phyloP scores from a whole-genome alignment of 495 filamentous ascomycete genomes.

The Hyaloscypha finlandica region DNA sequence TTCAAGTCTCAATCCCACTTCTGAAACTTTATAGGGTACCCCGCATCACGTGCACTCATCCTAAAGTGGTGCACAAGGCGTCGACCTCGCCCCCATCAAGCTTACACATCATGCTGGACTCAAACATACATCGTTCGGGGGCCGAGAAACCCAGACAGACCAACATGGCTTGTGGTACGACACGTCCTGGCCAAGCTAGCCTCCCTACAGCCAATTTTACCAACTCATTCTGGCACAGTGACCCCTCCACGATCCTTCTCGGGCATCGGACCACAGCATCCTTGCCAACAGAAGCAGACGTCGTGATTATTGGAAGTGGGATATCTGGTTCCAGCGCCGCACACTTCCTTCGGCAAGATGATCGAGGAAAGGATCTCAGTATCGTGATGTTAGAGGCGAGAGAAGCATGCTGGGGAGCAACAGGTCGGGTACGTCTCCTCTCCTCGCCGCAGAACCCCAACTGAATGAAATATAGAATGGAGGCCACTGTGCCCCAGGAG shows the following conservation, averaged over 20 bases:
- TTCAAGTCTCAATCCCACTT: too few species aligned
- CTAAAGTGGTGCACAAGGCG: too few species aligned
- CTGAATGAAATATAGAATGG: slow-evolving; percentile 54
- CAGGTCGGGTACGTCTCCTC: slow-evolving; percentile 58
- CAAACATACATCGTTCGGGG: neutral
- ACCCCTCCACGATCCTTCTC: slow-evolving; percentile 55
- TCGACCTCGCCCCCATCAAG: neutral
- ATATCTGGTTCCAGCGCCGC: slow-evolving; percentile 72
- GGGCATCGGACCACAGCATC: slow-evolving; percentile 60
- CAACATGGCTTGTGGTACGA: slow-evolving; percentile 15
- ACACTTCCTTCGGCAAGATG: slow-evolving; percentile 55
- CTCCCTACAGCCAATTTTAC: slow-evolving; percentile 59
- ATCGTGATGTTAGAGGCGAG: slow-evolving; percentile 79
- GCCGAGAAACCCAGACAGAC: neutral
- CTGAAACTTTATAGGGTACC: too few species aligned
- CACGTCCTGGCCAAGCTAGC: slow-evolving; percentile 37
- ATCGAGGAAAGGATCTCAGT: slow-evolving; percentile 38
- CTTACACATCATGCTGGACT: neutral
- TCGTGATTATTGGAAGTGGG: slow-evolving; percentile 70
- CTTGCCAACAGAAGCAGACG: slow-evolving; percentile 63
- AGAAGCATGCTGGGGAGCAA: slow-evolving; percentile 78
- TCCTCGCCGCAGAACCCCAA: neutral
- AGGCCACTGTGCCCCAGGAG: slow-evolving; percentile 69
- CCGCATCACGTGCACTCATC: too few species aligned
- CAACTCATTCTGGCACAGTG: slow-evolving; percentile 72